These are phyloP conservation scores for Rhizomucor pusillus DNA, from an alignment of 371 early-diverging fungal genomes.

Conservation along the genomic window DNA sequence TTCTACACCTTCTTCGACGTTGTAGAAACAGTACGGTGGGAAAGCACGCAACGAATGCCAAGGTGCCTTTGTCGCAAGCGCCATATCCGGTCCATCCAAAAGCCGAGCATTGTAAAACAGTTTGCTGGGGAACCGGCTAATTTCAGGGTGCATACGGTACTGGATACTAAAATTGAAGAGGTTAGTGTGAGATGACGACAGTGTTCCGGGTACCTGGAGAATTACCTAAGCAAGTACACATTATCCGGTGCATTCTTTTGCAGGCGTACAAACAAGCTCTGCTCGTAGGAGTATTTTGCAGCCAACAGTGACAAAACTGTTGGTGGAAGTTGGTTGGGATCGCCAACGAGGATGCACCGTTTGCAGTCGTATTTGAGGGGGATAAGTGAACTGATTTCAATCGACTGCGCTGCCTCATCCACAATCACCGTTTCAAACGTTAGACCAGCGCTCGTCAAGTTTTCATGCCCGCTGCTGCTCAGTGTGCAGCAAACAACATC, in stretches of 20 bases:
- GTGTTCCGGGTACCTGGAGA: neutral
- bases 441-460: conserved; percentile 58
- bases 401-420: conserved; percentile 98
- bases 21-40: conserved; percentile 79
- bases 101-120: conserved; percentile 83
- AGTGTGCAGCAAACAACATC: conserved; percentile 84
- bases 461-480: conserved; percentile 87
- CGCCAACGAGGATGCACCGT: conserved; percentile 92
- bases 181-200: neutral
- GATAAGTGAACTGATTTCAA: conserved; percentile 89
- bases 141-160: conserved; percentile 97
- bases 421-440: conserved; percentile 86
- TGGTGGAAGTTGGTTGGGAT: conserved; percentile 97
- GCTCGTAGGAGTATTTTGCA: conserved; percentile 76
- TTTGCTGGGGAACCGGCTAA: conserved; percentile 80
- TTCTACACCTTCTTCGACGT: conserved; percentile 75
- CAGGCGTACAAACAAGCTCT: conserved; percentile 87
- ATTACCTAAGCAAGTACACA: conserved; percentile 71
- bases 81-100: conserved; percentile 77
- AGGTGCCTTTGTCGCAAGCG: conserved; percentile 50
- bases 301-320: conserved; percentile 84
- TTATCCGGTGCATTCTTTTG: conserved; percentile 59
- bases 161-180: conserved; percentile 65
- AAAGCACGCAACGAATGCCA: conserved; percentile 76
- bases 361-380: conserved; percentile 85